phyloP scores from a whole-genome alignment of 2,329 filamentous ascomycete species.

The Cytospora paraplurivora region DNA sequence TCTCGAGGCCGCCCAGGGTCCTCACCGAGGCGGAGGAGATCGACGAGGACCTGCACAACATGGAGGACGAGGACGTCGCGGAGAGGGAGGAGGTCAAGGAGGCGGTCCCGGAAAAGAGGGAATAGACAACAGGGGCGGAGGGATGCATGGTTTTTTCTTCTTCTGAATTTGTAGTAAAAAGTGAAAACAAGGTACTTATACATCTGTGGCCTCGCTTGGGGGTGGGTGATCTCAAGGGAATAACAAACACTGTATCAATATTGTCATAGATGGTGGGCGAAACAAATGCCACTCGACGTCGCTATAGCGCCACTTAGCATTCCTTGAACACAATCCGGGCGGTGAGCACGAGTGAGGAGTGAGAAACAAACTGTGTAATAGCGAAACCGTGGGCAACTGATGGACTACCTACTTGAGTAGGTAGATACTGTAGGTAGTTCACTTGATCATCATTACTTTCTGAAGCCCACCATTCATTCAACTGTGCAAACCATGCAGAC shows the following conservation, averaged over 20 bases:
- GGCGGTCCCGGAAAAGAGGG: conserved; percentile 20
- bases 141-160: background rate
- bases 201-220: background rate
- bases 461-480: background rate
- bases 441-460: background rate
- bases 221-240: background rate
- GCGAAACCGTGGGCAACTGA: background rate
- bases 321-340: background rate
- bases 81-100: conserved; percentile 29
- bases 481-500: background rate
- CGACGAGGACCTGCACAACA: conserved; percentile 50
- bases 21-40: conserved; percentile 56
- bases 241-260: background rate
- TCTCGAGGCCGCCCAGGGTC: conserved; percentile 42
- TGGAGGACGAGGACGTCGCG: conserved; percentile 40
- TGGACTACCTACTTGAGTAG: too few species aligned
- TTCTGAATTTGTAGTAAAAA: background rate
- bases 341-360: background rate
- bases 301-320: background rate
- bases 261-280: background rate
- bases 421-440: too few species aligned
- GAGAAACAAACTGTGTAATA: background rate
- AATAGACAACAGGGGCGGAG: background rate
- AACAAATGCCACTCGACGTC: background rate
- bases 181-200: background rate